A percentile compares a stretch with the other conserved stretches of the same genome.
These are phyloP conservation scores for Lachancea dasiensis DNA, from an alignment of 805 yeast genomes.

Conservation along the genomic window DNA sequence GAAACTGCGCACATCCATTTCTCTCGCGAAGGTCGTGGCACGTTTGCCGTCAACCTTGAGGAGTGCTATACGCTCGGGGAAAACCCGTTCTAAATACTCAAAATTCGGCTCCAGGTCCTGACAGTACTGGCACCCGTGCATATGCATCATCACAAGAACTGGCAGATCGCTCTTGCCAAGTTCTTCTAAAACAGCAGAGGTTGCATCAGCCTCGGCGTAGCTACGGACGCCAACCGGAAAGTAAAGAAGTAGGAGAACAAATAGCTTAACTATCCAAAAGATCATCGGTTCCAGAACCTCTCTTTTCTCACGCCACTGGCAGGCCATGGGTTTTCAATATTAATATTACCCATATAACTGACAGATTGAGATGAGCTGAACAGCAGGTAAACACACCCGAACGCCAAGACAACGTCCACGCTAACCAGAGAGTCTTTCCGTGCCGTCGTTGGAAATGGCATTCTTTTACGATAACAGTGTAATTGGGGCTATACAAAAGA, in stretches of 20 bases:
- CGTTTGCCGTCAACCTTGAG: slow-evolving; percentile 33
- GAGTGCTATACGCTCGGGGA: slow-evolving; percentile 34
- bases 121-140: slow-evolving; percentile 44
- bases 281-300: too few species aligned
- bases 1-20: slow-evolving; percentile 39
- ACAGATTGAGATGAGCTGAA: too few species aligned
- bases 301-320: too few species aligned
- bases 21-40: slow-evolving; percentile 33
- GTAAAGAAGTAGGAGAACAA: background rate
- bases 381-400: too few species aligned
- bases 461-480: slow-evolving; percentile 26
- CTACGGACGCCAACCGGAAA: background rate
- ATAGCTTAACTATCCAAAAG: background rate
- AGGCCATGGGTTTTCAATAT: too few species aligned
- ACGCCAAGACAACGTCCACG: too few species aligned
- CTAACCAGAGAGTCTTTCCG: too few species aligned
- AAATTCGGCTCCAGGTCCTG: slow-evolving; percentile 41
- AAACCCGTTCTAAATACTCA: slow-evolving; percentile 40
- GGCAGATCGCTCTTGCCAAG: slow-evolving; percentile 3
- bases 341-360: too few species aligned
- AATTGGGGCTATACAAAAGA: slow-evolving; percentile 22
- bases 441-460: too few species aligned
- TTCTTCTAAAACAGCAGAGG: background rate
- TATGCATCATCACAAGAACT: slow-evolving; percentile 31
- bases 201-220: slow-evolving; percentile 1